Percentiles rank a stretch among this genome's conserved stretches.
Conservation (phyloP, 169 alveolate species). For the Plasmodium relictum region DNA sequence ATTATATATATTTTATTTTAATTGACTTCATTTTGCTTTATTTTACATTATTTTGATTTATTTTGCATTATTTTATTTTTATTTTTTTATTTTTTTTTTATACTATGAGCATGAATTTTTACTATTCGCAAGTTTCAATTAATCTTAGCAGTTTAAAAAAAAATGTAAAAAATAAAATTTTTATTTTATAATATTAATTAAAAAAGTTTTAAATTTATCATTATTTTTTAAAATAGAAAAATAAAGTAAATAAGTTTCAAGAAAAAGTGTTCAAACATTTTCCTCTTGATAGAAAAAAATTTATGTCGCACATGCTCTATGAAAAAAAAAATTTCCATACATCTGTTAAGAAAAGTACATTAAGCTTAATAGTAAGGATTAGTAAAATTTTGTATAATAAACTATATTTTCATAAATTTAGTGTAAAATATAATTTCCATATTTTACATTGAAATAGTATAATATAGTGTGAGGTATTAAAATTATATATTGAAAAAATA, state of each 20-base stretch:
- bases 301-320: conserved; percentile 32
- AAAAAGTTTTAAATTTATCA: conserved; percentile 1
- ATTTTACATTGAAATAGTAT: not conserved
- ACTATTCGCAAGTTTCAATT: not conserved
- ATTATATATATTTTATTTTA: not conserved
- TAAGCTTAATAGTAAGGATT: conserved; percentile 2
- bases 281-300: conserved; percentile 16
- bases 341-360: not conserved
- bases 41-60: not conserved
- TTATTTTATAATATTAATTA: not conserved
- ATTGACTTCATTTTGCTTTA: not conserved
- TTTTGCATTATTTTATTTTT: conserved; percentile 7
- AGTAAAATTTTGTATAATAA: not conserved
- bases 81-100: not conserved
- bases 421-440: not conserved
- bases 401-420: too few relatives aligned
- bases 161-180: conserved; percentile 10
- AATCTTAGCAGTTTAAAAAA: not conserved
- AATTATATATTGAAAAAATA: not conserved
- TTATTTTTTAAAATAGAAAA: conserved; percentile 12
- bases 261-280: conserved; percentile 40
- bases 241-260: conserved; percentile 39
- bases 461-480: not conserved
- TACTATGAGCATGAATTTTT: not conserved
- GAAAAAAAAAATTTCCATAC: conserved; percentile 15